phyloP scores from a whole-genome alignment of 345 rosid genomes.

The Gossypioides kirkii region DNA sequence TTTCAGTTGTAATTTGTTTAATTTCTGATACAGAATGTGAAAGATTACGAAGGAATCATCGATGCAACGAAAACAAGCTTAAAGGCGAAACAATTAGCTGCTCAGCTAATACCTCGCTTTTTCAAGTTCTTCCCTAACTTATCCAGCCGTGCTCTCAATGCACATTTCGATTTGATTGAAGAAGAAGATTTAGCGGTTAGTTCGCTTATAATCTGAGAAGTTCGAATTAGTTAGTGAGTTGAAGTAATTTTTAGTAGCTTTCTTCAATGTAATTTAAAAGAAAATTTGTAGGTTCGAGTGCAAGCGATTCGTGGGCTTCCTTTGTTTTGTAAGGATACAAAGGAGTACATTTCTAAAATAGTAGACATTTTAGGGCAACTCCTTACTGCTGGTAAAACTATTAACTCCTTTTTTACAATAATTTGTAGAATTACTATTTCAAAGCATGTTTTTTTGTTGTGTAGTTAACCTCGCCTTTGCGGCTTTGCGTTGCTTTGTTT shows the following conservation, averaged over 20 bases:
- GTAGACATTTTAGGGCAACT: slow-evolving; percentile 84
- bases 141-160: slow-evolving; percentile 57
- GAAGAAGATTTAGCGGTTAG: slow-evolving; percentile 85
- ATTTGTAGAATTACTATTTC: not conserved
- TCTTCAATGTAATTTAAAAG: not conserved
- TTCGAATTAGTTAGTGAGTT: not conserved
- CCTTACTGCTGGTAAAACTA: slow-evolving; percentile 50
- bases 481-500: slow-evolving; percentile 14
- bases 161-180: slow-evolving; percentile 83
- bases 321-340: slow-evolving; percentile 84
- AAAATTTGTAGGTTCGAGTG: slow-evolving; percentile 64
- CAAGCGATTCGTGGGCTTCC: slow-evolving; percentile 97
- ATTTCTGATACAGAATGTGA: slow-evolving; percentile 48
- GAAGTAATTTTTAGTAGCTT: not conserved
- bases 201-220: not conserved
- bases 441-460: not conserved
- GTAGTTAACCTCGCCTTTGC: not conserved
- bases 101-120: slow-evolving; percentile 95
- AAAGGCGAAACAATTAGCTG: slow-evolving; percentile 90
- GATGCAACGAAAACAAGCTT: slow-evolving; percentile 65
- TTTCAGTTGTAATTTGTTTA: not conserved
- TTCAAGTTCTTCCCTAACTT: slow-evolving; percentile 92
- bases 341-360: slow-evolving; percentile 67
- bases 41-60: slow-evolving; percentile 81
- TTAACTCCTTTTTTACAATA: not conserved